Evolutionary conservation across 2,329 filamentous ascomycete species (phyloP).

Genomic region (Fusarium sp.): DNA sequence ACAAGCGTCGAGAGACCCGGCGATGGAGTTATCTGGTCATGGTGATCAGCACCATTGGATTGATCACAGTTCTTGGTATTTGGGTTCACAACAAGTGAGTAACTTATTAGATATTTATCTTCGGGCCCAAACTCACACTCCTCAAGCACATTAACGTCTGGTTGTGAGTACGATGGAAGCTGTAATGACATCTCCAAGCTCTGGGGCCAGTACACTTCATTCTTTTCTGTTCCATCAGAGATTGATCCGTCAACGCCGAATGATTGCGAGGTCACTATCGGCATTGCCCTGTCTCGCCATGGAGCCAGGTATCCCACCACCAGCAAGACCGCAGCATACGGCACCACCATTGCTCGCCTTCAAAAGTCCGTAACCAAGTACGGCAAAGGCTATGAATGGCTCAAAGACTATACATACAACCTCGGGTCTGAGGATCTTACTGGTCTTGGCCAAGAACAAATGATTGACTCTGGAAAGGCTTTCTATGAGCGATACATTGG

Average conservation of each 20-base stretch:
- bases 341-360: constrained; percentile 73
- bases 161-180: constrained; percentile 48
- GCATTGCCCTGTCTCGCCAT: constrained; percentile 84
- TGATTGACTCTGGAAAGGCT: constrained; percentile 80
- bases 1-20: constrained; percentile 39
- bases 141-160: constrained; percentile 25
- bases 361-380: constrained; percentile 70
- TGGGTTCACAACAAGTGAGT: constrained; percentile 43
- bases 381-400: constrained; percentile 74
- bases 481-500: constrained; percentile 80
- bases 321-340: constrained; percentile 75
- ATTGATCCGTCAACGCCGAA: constrained; percentile 71
- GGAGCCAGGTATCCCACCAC: constrained; percentile 85
- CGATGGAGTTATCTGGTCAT: constrained; percentile 43
- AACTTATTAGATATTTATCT: neutral
- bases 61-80: constrained; percentile 35
- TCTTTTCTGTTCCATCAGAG: constrained; percentile 79
- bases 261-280: constrained; percentile 83
- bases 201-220: constrained; percentile 93
- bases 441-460: constrained; percentile 73
- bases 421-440: constrained; percentile 79
- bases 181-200: constrained; percentile 72
- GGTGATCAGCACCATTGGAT: constrained; percentile 34
- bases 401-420: constrained; percentile 77
- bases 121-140: neutral